Evolutionary conservation across 768 basidiomycete genomes (phyloP), one percentile per base, ranked within the genome.

Genomic region (Podaxis sp.): DNA sequence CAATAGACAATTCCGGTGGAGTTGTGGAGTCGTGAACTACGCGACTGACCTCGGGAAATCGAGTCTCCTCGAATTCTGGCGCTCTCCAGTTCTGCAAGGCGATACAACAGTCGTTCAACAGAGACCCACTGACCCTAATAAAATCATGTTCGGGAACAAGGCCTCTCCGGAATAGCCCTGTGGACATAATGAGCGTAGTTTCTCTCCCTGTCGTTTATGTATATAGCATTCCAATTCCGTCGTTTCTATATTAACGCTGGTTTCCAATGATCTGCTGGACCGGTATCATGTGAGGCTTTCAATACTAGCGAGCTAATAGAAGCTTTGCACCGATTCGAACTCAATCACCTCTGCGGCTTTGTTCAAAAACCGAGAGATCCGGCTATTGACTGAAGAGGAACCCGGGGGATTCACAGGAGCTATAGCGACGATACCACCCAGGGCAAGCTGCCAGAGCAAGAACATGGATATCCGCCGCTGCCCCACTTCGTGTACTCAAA

Each of bases 1-100:
- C 33, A 30, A 36, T 12, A 37, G 24, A 26, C 28, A 26, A 48
- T 51, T 55, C 55, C 61, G 61, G 55, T 62, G 48, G 55, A 51
- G 54, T 40, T 13, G 5, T 38, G 44, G 55, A 56, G 48, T 51
- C 48, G 36, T 24, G 26, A 30, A 12, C 24, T 17, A 33, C 33
- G 8, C 44, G 22, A 41, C 6, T 3, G n/a, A 2, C 36, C 52
- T 33, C 15, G n/a, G 41, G 15, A 44, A 20, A 20, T 44, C n/a
- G 41, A 20, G 41, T 44, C 41, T 2, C 13, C 2, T 17, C 41
- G 13, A 20, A n/a, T 12, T 44, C 5, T 12, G 26, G 22, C 5
- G 13, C 15, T 11, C 13, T 17, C 49, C 12, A 24, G 26, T 24
- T 24, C 48, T 28, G 20, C 4, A 28, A 50, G 49, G 33, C 33